Evolutionary conservation across 2,329 filamentous ascomycete species (phyloP), one percentile per base, ranked within the genome.

Genomic region (Ilyonectria destructans): DNA sequence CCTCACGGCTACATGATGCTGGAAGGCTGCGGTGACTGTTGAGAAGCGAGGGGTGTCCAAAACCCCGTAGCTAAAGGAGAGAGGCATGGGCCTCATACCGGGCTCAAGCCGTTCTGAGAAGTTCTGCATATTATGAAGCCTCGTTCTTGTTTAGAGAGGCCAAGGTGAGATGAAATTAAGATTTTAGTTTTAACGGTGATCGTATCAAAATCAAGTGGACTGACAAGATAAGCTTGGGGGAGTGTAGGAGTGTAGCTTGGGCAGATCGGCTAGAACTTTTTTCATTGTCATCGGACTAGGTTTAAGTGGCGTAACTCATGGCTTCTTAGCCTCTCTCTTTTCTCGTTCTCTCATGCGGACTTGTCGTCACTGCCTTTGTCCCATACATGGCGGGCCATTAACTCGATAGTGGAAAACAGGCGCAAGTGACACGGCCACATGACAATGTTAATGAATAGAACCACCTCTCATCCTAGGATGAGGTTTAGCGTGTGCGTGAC

Each of bases 1-100:
- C 37, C 81, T 76, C n/a, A 71, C 68, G 35, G 80, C 71, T 26
- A 80, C 84, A 69, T 81, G 71, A 49, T 82, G 77, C 54, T 77
- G 77, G 68, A 83, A 82, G 71, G 37, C 12, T 40, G 37, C 37
- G 37, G 37, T 15, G 2, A 40, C 37, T 40, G 37, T 15, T 40
- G 37, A 40, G 15, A 40, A 40, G 37, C 12, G 37, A 40, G 37
- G 37, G 37, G 37, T 40, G 37, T 40, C 37, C 21, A 58, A 67
- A 10, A 70, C 49, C 35, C 73, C 73, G 52, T 64, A 62, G 58
- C 71, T 75, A 29, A 74, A 74, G 21, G 73, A 74, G 64, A 71
- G 48, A 43, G 71, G 73, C 49, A 69, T 70, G 15, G 52, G 51
- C 37, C 37, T 40, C 12, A 40, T 40, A 13, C 37, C 10, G 37